A percentile compares a stretch with the other conserved stretches of the same genome.
phyloP scores from a whole-genome alignment of 2,329 filamentous ascomycete species.

The Pyrenophora seminiperda region DNA sequence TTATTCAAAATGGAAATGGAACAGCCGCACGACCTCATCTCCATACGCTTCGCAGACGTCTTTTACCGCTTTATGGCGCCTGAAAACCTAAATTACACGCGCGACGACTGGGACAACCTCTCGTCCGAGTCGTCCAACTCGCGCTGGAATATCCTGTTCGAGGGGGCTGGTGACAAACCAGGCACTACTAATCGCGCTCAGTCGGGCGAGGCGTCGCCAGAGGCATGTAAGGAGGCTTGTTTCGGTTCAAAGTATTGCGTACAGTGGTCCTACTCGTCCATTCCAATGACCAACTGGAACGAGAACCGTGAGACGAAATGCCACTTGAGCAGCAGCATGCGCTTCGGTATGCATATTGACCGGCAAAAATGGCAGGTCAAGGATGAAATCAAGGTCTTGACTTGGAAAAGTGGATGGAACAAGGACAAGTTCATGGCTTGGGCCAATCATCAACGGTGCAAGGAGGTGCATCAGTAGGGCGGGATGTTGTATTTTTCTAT shows the following conservation, averaged over 20 bases:
- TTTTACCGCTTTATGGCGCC: constrained; percentile 38
- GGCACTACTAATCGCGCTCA: constrained; percentile 20
- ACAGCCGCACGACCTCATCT: constrained; percentile 20
- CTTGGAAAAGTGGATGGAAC: constrained; percentile 41
- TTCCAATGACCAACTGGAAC: constrained; percentile 35
- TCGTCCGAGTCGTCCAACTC: constrained; percentile 36
- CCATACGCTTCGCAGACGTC: constrained; percentile 35
- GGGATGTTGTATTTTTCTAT: no score
- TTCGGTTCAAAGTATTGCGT: constrained; percentile 36
- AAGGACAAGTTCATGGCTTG: constrained; percentile 36
- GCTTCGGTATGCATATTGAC: constrained; percentile 28
- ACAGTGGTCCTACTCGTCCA: constrained; percentile 42
- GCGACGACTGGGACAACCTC: constrained; percentile 44
- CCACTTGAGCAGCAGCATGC: constrained; percentile 41
- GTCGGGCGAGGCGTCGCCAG: constrained; percentile 32
- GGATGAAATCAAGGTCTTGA: constrained; percentile 15
- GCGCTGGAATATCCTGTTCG: constrained; percentile 44
- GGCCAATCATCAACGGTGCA: constrained; percentile 38
- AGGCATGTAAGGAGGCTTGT: constrained; percentile 39
- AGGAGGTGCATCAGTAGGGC: constrained; percentile 16
- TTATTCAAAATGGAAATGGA: constrained; percentile 55
- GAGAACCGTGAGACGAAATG: constrained; percentile 42
- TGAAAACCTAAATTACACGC: constrained; percentile 29
- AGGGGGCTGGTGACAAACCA: constrained; percentile 22
- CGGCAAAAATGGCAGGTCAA: constrained; percentile 20